Conservation (phyloP, 257 asterid species). For the Cruciata laevipes region DNA sequence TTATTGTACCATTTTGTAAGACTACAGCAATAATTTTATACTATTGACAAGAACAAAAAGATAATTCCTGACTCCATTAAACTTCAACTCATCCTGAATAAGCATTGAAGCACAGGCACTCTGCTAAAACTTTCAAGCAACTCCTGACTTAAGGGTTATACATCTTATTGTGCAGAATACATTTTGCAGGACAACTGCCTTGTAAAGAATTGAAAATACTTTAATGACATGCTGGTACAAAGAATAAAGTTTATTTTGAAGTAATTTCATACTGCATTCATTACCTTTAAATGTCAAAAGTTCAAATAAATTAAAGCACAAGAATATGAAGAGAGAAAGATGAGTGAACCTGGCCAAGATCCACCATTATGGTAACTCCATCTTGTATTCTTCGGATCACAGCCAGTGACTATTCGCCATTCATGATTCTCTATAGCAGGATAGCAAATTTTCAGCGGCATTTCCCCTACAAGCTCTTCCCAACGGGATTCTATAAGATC, state of each 20-base stretch:
- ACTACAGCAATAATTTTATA: neutral
- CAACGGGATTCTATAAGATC: slow-evolving; percentile 73
- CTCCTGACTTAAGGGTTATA: neutral
- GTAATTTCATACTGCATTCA: neutral
- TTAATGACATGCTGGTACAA: neutral
- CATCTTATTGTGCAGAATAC: neutral
- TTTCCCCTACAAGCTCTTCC: slow-evolving; percentile 75
- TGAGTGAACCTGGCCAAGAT: slow-evolving; percentile 72
- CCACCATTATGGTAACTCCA: slow-evolving; percentile 91
- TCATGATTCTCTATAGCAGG: slow-evolving; percentile 69
- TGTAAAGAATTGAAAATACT: neutral
- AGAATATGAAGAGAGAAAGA: slow-evolving; percentile 11
- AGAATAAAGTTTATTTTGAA: neutral
- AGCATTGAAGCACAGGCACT: neutral
- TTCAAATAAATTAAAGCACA: neutral
- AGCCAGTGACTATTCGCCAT: slow-evolving; percentile 60
- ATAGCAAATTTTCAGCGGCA: slow-evolving; percentile 62
- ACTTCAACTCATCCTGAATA: neutral
- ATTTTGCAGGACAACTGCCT: neutral
- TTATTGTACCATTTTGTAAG: neutral
- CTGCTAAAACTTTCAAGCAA: neutral
- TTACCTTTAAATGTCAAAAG: neutral
- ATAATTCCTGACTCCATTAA: neutral
- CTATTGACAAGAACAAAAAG: slow-evolving; percentile 5
- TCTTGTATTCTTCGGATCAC: slow-evolving; percentile 74